Percentiles rank a stretch among this genome's conserved stretches.
phyloP scores from a whole-genome alignment of 495 filamentous ascomycete genomes.

The Evernia prunastri region DNA sequence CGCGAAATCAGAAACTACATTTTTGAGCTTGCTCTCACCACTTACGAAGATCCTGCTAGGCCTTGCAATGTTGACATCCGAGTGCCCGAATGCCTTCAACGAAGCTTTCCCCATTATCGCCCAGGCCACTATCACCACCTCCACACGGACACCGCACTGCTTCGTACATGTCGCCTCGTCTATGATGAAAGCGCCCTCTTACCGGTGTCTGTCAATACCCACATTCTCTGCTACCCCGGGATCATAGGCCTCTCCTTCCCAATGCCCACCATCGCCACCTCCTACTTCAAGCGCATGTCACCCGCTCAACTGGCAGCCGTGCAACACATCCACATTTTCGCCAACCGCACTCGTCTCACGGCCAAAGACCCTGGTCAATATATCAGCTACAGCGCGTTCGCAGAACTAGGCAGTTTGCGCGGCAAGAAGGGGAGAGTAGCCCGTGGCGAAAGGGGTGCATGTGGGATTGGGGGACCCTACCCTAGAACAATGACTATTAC shows the following conservation, averaged over 20 bases:
- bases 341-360: not conserved
- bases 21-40: no score
- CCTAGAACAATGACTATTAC: not conserved
- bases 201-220: not conserved
- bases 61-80: not conserved
- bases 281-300: not conserved
- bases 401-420: not conserved
- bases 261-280: not conserved
- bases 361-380: not conserved
- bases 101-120: not conserved
- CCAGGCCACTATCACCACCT: not conserved
- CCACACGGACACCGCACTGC: not conserved
- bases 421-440: not conserved
- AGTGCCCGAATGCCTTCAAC: not conserved
- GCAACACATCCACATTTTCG: conserved; percentile 1
- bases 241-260: no score
- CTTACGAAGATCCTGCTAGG: not conserved
- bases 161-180: conserved; percentile 4
- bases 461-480: not conserved
- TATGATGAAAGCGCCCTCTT: not conserved
- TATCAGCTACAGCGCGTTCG: not conserved
- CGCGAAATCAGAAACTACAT: no score
- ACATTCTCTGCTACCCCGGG: not conserved
- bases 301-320: not conserved
- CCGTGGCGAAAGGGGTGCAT: no score